Conservation (phyloP, 176 grass and related monocot species). For the Musa beccarii region DNA sequence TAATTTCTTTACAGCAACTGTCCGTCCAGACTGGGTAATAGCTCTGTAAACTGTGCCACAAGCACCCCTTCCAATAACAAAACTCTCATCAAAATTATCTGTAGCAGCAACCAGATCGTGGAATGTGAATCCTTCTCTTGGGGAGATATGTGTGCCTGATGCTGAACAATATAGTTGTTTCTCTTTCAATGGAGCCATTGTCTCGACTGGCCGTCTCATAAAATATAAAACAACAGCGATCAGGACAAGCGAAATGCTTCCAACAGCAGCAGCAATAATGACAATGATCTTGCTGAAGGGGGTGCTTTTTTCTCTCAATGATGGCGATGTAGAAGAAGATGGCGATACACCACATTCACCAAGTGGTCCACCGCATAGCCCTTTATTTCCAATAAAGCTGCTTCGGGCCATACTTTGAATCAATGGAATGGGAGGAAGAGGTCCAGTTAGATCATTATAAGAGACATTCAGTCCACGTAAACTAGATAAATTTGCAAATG, state of each 20-base stretch:
- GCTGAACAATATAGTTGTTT: constrained; percentile 42
- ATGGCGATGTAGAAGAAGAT: constrained; percentile 18
- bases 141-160: constrained; percentile 49
- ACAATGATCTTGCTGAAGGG: constrained; percentile 73
- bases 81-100: constrained; percentile 84
- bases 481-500: constrained; percentile 87
- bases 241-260: constrained; percentile 89
- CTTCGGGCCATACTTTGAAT: constrained; percentile 66
- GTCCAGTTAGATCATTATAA: constrained; percentile 77
- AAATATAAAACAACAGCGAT: constrained; percentile 71
- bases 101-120: constrained; percentile 73
- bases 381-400: constrained; percentile 86
- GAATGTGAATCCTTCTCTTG: constrained; percentile 78
- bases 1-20: constrained; percentile 84
- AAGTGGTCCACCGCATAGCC: constrained; percentile 90
- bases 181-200: constrained; percentile 71
- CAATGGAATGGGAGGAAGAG: constrained; percentile 50
- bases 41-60: constrained; percentile 94
- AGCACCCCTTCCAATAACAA: constrained; percentile 72
- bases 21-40: constrained; percentile 48
- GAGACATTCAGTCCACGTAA: constrained; percentile 87
- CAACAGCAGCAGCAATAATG: constrained; percentile 75
- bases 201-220: constrained; percentile 81
- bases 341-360: constrained; percentile 34
- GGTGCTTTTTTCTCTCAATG: constrained; percentile 23